Percentiles rank a stretch among this genome's conserved stretches.
These are phyloP conservation scores for Colletotrichum liaoningense DNA, from an alignment of 2,329 filamentous ascomycete genomes.

Conservation along the genomic window DNA sequence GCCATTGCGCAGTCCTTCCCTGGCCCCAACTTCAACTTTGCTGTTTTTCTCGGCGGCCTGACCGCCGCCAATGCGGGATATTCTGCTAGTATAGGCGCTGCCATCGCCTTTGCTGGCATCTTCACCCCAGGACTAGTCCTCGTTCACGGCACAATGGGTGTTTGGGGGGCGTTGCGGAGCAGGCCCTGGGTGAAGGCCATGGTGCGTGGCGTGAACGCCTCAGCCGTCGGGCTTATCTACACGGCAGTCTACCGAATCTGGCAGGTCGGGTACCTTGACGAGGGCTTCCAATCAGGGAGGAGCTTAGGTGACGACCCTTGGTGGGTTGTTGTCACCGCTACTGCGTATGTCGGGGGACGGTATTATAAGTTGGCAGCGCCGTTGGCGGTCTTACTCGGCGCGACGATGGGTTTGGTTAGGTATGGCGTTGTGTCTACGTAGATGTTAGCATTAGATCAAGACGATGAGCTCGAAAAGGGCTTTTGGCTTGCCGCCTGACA, in stretches of 20 bases:
- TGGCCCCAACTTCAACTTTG: conserved; percentile 56
- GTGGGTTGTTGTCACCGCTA: conserved; percentile 71
- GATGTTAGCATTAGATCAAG: too few species aligned
- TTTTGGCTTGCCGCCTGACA: too few species aligned
- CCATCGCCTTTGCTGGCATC: conserved; percentile 64
- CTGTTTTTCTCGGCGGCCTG: conserved; percentile 66
- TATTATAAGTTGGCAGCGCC: too few species aligned
- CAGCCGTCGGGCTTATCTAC: conserved; percentile 71
- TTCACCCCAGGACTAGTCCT: conserved; percentile 62
- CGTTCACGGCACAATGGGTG: conserved; percentile 62
- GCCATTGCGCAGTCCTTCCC: conserved; percentile 79
- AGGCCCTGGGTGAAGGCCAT: conserved; percentile 59
- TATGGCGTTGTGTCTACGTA: too few species aligned
- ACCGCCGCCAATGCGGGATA: conserved; percentile 53
- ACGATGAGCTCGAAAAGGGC: too few species aligned
- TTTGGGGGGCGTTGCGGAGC: conserved; percentile 64
- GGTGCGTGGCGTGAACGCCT: conserved; percentile 68
- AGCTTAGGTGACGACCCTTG: conserved; percentile 69
- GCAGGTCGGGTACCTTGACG: conserved; percentile 70
- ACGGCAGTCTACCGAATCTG: conserved; percentile 73
- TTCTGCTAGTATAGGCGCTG: conserved; percentile 56
- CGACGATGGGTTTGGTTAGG: too few species aligned
- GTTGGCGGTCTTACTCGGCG: too few species aligned
- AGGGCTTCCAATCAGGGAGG: conserved; percentile 57
- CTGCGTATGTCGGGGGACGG: too few species aligned